Percentiles rank a stretch among this genome's conserved stretches.
These are phyloP conservation scores for Vitis hybrid DNA, from an alignment of 177 flowering plant genomes.

Conservation along the genomic window DNA sequence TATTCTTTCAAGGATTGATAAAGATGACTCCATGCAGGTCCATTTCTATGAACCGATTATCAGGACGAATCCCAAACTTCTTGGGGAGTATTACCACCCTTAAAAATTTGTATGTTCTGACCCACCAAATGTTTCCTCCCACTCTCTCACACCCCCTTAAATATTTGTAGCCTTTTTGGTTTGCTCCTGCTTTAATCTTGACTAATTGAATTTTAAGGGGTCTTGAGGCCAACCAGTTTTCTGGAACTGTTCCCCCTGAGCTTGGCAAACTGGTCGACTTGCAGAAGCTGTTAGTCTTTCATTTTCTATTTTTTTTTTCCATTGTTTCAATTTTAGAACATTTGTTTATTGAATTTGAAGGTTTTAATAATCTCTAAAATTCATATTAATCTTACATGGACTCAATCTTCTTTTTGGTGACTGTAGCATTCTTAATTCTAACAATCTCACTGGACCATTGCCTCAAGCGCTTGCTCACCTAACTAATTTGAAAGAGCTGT, in stretches of 20 bases:
- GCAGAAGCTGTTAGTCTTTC: slow-evolving; percentile 32
- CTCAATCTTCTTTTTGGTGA: background rate
- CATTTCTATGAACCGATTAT: too few species aligned
- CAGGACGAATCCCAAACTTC: too few species aligned
- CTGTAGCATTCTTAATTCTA: slow-evolving; percentile 17
- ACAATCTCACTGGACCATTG: slow-evolving; percentile 33
- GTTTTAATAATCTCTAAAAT: too few species aligned
- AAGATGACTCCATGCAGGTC: too few species aligned
- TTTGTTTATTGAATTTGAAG: too few species aligned
- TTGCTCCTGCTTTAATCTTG: too few species aligned
- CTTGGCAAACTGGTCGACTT: slow-evolving; percentile 45
- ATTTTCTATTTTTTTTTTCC: slow-evolving; percentile 1
- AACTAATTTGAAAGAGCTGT: slow-evolving; percentile 30
- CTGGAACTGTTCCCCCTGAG: slow-evolving; percentile 49
- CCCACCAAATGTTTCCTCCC: too few species aligned
- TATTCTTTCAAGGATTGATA: background rate
- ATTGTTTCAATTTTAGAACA: slow-evolving; percentile 1
- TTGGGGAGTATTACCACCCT: too few species aligned
- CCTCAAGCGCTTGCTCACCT: slow-evolving; percentile 25
- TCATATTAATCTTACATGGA: background rate
- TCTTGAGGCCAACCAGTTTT: slow-evolving; percentile 46
- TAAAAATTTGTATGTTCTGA: too few species aligned
- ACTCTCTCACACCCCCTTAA: too few species aligned
- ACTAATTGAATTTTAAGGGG: slow-evolving; percentile 26
- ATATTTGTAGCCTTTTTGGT: background rate